Base-by-base conservation (phyloP, 805 yeast species). In the Starmerella etchellsii region DNA sequence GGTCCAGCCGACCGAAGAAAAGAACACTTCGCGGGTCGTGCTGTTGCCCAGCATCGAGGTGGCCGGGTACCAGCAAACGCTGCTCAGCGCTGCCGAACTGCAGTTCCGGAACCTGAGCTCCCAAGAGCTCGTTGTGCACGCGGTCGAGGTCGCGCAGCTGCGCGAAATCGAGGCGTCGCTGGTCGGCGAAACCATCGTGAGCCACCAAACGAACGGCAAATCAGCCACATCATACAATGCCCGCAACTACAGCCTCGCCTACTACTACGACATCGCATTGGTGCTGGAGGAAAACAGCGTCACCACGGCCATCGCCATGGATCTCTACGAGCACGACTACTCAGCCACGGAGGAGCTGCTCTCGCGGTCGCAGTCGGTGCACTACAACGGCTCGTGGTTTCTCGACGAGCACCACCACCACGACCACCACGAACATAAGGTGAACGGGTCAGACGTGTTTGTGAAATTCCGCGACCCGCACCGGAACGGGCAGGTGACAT, bases 371-470 rank as follows among this genome's bases (percentile, higher is more conserved):
- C 40, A 33, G 21, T n/a, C 29, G 21, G 31, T 22, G 9, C 13
- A 34, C 24, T 40, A 43, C 37, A 43, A 43, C 24, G 47, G 43
- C n/a, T 40, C 47, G 14, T 43, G 40, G 45, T 6, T 7, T 13
- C 23, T 25, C 31, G 14, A 22, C 19, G 11, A 5, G 21, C 3
- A 8, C 3, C 15, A 5, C 3, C 4, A 7, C 8, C 7, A 8
- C 16, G 15, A 10, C 22, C 27, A 14, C 24, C 7, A 13, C 18
- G 16, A 14, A 28, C 16, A n/a, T 7, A 28, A 8, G 14, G 14
- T 23, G 18, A 40, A 43, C 19, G 43, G 43, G 24, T 36, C 47
- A 3, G 43, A 43, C 21, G 41, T 40, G n/a, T 32, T 29, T 7
- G 40, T 43, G 16, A 36, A 21, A 18, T 20, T 23, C 30, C 21